Conservation (phyloP, 2,329 filamentous ascomycete species). For the Didymella keratinophila region DNA sequence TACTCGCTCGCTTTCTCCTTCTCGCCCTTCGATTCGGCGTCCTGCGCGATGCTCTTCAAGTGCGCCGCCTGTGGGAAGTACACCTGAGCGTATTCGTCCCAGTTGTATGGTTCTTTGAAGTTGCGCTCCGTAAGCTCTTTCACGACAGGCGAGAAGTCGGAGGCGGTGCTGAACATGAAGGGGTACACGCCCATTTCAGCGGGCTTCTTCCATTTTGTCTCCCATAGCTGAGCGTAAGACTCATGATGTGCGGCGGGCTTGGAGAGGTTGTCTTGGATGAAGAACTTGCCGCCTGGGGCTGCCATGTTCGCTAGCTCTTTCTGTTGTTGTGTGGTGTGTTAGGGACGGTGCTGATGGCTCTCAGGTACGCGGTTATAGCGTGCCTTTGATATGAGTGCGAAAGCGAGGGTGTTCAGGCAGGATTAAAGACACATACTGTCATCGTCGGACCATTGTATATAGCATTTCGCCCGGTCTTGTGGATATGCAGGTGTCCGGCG, state of each 20-base stretch:
- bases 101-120: conserved; percentile 70
- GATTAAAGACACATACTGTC: not conserved
- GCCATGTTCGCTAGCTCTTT: conserved; percentile 44
- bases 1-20: conserved; percentile 64
- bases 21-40: conserved; percentile 59
- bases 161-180: conserved; percentile 74
- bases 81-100: conserved; percentile 67
- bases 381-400: not conserved
- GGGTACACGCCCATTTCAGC: conserved; percentile 71
- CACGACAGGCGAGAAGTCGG: conserved; percentile 76
- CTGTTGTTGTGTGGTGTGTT: not conserved
- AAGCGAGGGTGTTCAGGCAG: no score
- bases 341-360: not conserved
- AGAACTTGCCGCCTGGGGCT: conserved; percentile 53
- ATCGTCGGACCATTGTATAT: conserved; percentile 10
- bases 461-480: not conserved
- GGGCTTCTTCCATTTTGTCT: conserved; percentile 77
- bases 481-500: conserved; percentile 5
- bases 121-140: conserved; percentile 66
- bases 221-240: conserved; percentile 65
- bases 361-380: not conserved
- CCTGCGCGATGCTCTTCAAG: conserved; percentile 63
- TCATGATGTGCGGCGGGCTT: conserved; percentile 57
- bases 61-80: conserved; percentile 68
- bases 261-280: conserved; percentile 57